Evolutionary conservation across 345 rosid species (phyloP).

Genomic region (Gossypium mustelinum): DNA sequence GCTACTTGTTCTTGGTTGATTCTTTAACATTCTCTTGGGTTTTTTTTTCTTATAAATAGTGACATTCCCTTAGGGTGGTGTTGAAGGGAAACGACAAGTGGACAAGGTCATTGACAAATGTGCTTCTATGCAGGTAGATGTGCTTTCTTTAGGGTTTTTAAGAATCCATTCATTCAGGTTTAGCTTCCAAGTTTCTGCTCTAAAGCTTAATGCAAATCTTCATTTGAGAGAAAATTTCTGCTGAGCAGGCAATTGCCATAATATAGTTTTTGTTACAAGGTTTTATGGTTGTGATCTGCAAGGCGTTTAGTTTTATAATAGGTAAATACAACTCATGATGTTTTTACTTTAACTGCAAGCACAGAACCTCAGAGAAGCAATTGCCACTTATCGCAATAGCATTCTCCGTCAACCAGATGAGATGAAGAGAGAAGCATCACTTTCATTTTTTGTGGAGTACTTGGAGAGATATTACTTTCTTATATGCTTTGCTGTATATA

Average conservation of each 20-base stretch:
- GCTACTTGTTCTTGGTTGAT: slow-evolving; percentile 19
- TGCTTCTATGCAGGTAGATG: slow-evolving; percentile 90
- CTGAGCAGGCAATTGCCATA: neutral
- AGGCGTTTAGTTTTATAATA: neutral
- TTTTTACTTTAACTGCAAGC: slow-evolving; percentile 23
- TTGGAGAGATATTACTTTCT: slow-evolving; percentile 98
- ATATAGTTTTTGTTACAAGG: neutral
- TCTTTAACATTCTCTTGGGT: slow-evolving; percentile 21
- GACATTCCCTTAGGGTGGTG: slow-evolving; percentile 69
- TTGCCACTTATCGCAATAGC: slow-evolving; percentile 81
- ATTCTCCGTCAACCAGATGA: slow-evolving; percentile 95
- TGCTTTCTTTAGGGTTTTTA: slow-evolving; percentile 2
- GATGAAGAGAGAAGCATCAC: slow-evolving; percentile 93
- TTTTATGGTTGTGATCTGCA: neutral
- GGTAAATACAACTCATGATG: neutral
- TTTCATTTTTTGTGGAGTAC: slow-evolving; percentile 93
- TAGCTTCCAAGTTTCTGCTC: slow-evolving; percentile 13
- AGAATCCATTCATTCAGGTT: slow-evolving; percentile 14
- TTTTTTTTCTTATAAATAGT: slow-evolving; percentile 25
- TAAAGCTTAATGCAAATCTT: neutral
- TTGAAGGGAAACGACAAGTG: slow-evolving; percentile 94
- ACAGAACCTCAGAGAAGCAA: slow-evolving; percentile 97
- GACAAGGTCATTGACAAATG: slow-evolving; percentile 98
- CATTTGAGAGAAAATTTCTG: neutral
- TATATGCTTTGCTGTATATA: slow-evolving; percentile 91